These are phyloP conservation scores for Cryphonectria radicalis DNA, from an alignment of 2,329 filamentous ascomycete species.

Conservation along the genomic window DNA sequence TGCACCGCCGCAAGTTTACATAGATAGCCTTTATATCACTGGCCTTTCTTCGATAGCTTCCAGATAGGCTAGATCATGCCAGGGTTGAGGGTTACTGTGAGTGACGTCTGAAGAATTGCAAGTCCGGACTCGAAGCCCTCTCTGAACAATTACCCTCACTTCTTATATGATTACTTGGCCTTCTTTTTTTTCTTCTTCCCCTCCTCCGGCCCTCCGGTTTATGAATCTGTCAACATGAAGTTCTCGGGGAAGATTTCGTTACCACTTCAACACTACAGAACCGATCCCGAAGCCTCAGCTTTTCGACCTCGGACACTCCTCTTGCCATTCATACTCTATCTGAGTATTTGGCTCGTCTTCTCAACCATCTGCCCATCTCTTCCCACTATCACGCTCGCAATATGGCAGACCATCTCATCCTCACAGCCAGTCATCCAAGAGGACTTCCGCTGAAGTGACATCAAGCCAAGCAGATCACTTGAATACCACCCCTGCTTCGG, in stretches of 20 bases:
- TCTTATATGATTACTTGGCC: too few species aligned
- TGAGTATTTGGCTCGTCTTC: background rate
- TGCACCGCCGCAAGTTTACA: background rate
- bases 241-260: background rate
- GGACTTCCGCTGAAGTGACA: constrained; percentile 27
- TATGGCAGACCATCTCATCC: background rate
- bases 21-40: background rate
- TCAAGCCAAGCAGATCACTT: constrained; percentile 30
- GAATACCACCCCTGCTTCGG: constrained; percentile 41
- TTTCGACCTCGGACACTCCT: background rate
- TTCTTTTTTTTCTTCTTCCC: too few species aligned
- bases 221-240: background rate
- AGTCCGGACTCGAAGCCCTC: background rate
- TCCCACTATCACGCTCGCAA: background rate
- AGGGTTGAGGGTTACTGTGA: too few species aligned
- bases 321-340: background rate
- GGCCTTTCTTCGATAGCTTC: too few species aligned
- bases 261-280: background rate
- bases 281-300: background rate
- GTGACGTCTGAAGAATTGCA: too few species aligned
- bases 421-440: background rate
- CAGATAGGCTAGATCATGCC: too few species aligned
- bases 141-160: background rate
- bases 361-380: background rate
- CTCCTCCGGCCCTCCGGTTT: too few species aligned